Conservation (phyloP, 2,329 filamentous ascomycete genomes). For the Calonectria hongkongensis region DNA sequence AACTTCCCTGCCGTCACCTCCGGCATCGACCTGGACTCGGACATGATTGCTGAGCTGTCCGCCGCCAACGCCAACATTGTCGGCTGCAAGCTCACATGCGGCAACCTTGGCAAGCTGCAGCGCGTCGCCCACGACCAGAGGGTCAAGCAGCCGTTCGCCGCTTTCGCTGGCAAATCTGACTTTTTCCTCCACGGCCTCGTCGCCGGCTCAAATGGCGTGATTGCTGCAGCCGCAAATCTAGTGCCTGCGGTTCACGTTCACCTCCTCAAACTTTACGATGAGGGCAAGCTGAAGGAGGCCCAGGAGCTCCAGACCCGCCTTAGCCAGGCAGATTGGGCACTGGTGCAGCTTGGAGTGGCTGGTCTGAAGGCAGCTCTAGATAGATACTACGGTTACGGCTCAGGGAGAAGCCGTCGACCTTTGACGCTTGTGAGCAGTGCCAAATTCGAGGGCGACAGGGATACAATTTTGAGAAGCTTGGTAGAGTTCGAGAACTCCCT, state of each 20-base stretch:
- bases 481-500: slow-evolving; percentile 41
- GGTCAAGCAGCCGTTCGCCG: slow-evolving; percentile 19
- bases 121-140: slow-evolving; percentile 29
- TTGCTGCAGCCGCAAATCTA: slow-evolving; percentile 30
- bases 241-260: slow-evolving; percentile 31
- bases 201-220: slow-evolving; percentile 37
- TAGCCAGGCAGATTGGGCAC: slow-evolving; percentile 34
- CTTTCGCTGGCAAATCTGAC: slow-evolving; percentile 37
- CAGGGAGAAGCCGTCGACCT: slow-evolving; percentile 39
- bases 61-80: slow-evolving; percentile 39
- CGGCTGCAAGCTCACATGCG: slow-evolving; percentile 32
- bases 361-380: slow-evolving; percentile 29
- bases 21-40: slow-evolving; percentile 76
- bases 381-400: slow-evolving; percentile 28
- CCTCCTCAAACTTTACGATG: slow-evolving; percentile 35
- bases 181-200: slow-evolving; percentile 36
- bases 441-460: slow-evolving; percentile 39
- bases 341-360: slow-evolving; percentile 34
- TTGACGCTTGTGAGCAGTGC: slow-evolving; percentile 35
- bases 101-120: slow-evolving; percentile 39
- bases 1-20: slow-evolving; percentile 77
- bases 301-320: slow-evolving; percentile 27
- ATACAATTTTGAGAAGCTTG: slow-evolving; percentile 32
- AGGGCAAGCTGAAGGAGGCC: slow-evolving; percentile 34
- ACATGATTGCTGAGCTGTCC: slow-evolving; percentile 63